Evolutionary conservation across 2,329 filamentous ascomycete genomes (phyloP).

Genomic region (Graphilbum sp.): DNA sequence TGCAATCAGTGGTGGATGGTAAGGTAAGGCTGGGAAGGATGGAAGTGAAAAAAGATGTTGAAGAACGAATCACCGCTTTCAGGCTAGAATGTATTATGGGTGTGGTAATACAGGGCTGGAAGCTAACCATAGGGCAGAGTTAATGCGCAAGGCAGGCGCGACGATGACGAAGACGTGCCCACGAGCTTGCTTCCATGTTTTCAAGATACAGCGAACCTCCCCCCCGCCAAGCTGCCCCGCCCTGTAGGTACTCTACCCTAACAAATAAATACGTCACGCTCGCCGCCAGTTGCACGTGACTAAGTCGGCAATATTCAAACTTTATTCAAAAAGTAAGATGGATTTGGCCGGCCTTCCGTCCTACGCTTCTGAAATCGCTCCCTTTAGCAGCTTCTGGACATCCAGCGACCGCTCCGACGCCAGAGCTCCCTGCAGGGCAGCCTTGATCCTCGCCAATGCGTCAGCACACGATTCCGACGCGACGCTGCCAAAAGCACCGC

Average conservation of each 20-base stretch:
- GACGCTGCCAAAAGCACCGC: slow-evolving; percentile 22
- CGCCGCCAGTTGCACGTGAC: no score
- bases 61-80: no score
- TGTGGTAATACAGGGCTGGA: no score
- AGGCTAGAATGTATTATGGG: no score
- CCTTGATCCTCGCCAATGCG: slow-evolving; percentile 22
- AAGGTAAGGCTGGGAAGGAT: no score
- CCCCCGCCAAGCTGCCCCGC: neutral
- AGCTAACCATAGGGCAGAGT: no score
- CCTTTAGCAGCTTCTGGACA: slow-evolving; percentile 15
- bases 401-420: slow-evolving; percentile 17
- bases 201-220: neutral
- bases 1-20: no score
- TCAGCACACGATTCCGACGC: slow-evolving; percentile 6
- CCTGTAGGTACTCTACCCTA: neutral
- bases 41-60: no score
- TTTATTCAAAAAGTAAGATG: no score
- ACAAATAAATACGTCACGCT: no score
- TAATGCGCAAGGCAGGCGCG: slow-evolving; percentile 4
- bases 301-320: no score
- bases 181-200: neutral
- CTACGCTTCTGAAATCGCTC: neutral
- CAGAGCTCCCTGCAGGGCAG: slow-evolving; percentile 26
- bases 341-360: no score
- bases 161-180: slow-evolving; percentile 3